Percentiles rank a stretch among this genome's conserved stretches.
phyloP scores from a whole-genome alignment of 1,284 basidiomycete genomes.

The Irpex lacteus region DNA sequence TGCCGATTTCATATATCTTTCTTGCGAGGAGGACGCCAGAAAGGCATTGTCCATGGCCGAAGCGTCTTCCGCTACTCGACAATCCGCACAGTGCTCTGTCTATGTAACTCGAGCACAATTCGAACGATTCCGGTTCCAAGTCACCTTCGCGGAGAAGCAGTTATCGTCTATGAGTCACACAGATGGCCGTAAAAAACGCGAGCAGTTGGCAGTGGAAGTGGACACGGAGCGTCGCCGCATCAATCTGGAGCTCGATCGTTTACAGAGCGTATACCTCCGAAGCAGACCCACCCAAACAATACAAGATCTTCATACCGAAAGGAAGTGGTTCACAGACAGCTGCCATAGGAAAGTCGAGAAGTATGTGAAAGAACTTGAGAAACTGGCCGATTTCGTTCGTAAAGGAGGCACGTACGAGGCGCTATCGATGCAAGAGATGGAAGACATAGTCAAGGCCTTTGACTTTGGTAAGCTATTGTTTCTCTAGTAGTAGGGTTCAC shows the following conservation, averaged over 20 bases:
- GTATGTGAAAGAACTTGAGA: constrained; percentile 31
- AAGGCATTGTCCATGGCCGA: constrained; percentile 30
- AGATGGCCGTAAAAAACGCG: background rate
- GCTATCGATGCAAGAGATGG: constrained; percentile 45
- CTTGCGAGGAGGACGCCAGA: constrained; percentile 38
- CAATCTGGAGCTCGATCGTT: background rate
- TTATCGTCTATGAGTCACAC: background rate
- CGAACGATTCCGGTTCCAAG: constrained; percentile 18
- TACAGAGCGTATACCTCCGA: constrained; percentile 18
- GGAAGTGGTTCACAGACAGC: constrained; percentile 33
- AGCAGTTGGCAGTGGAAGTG: constrained; percentile 16
- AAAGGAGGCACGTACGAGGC: constrained; percentile 34
- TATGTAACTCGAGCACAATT: constrained; percentile 18
- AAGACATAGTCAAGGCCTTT: constrained; percentile 44
- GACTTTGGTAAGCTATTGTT: constrained; percentile 36
- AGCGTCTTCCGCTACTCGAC: constrained; percentile 18
- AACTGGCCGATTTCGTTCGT: constrained; percentile 28
- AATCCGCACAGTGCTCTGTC: constrained; percentile 16
- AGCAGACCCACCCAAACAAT: constrained; percentile 11
- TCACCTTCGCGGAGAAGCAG: constrained; percentile 7
- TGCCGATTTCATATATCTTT: constrained; percentile 36
- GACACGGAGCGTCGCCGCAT: background rate
- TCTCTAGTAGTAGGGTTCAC: no score
- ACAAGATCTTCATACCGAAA: constrained; percentile 23
- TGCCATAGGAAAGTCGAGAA: constrained; percentile 27